Evolutionary conservation across 2,329 filamentous ascomycete species (phyloP).

Genomic region (Clonostachys chloroleuca): DNA sequence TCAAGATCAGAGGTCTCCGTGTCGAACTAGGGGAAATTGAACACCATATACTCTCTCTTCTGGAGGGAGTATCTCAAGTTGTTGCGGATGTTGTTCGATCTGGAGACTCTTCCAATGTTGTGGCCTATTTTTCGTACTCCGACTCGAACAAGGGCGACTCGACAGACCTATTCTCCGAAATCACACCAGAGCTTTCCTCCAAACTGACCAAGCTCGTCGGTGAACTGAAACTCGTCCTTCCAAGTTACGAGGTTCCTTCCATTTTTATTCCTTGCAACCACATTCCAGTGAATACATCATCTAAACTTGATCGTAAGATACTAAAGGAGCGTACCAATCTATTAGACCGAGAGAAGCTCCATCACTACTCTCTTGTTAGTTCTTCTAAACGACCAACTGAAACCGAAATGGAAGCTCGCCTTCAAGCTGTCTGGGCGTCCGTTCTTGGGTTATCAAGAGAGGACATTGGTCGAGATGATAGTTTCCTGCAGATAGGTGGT

Average conservation of each 20-base stretch:
- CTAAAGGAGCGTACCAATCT: conserved; percentile 1
- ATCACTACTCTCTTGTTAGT: background rate
- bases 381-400: background rate
- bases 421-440: background rate
- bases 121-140: conserved; percentile 4
- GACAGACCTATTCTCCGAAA: too few species aligned
- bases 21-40: conserved; percentile 29
- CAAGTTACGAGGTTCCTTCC: conserved; percentile 7
- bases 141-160: background rate
- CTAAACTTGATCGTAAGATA: conserved; percentile 4
- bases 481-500: conserved; percentile 41
- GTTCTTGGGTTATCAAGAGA: background rate
- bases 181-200: background rate
- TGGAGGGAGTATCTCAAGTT: background rate
- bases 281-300: conserved; percentile 2
- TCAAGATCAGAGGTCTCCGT: conserved; percentile 48
- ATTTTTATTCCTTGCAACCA: conserved; percentile 3
- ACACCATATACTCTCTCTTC: background rate
- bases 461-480: conserved; percentile 4
- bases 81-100: conserved; percentile 4
- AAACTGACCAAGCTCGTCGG: background rate
- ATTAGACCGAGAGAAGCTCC: background rate
- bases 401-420: background rate
- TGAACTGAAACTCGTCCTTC: conserved; percentile 1
- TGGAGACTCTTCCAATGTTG: background rate